Percentiles rank a stretch among this genome's conserved stretches.
Evolutionary conservation across 2,329 filamentous ascomycete species (phyloP).

Genomic region (Berkeleyomyces rouxiae): DNA sequence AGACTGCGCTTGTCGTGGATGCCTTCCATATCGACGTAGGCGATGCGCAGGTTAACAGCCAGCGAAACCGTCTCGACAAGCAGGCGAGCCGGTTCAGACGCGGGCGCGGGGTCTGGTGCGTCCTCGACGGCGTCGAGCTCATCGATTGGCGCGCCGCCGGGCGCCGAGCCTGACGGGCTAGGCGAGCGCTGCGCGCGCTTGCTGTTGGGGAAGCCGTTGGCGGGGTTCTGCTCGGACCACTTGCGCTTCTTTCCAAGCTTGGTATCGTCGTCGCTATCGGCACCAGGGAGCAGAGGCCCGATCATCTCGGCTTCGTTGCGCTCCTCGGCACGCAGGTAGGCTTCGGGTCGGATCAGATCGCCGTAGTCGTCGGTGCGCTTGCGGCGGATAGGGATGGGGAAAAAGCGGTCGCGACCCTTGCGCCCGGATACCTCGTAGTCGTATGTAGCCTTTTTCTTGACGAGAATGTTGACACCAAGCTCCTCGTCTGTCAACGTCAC

Average conservation of each 20-base stretch:
- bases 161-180: slow-evolving; percentile 30
- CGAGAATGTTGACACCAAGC: slow-evolving; percentile 74
- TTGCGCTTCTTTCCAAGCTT: slow-evolving; percentile 81
- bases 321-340: slow-evolving; percentile 85
- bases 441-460: slow-evolving; percentile 78
- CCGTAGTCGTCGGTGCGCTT: slow-evolving; percentile 81
- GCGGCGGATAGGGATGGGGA: slow-evolving; percentile 67
- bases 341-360: slow-evolving; percentile 82
- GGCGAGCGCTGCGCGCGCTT: slow-evolving; percentile 40
- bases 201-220: slow-evolving; percentile 23
- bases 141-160: slow-evolving; percentile 25
- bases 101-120: slow-evolving; percentile 33
- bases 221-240: slow-evolving; percentile 45
- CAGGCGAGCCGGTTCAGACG: slow-evolving; percentile 49
- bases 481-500: slow-evolving; percentile 77
- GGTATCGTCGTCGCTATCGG: slow-evolving; percentile 41
- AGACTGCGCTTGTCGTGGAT: slow-evolving; percentile 86
- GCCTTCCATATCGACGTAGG: slow-evolving; percentile 81
- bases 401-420: slow-evolving; percentile 81
- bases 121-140: slow-evolving; percentile 45
- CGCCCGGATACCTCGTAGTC: slow-evolving; percentile 87
- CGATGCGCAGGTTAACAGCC: slow-evolving; percentile 56
- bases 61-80: slow-evolving; percentile 47
- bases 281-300: slow-evolving; percentile 4
- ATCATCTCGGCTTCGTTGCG: slow-evolving; percentile 49